Base-by-base conservation (phyloP, 139 green algal genomes). In the Coelastrella sp. region DNA sequence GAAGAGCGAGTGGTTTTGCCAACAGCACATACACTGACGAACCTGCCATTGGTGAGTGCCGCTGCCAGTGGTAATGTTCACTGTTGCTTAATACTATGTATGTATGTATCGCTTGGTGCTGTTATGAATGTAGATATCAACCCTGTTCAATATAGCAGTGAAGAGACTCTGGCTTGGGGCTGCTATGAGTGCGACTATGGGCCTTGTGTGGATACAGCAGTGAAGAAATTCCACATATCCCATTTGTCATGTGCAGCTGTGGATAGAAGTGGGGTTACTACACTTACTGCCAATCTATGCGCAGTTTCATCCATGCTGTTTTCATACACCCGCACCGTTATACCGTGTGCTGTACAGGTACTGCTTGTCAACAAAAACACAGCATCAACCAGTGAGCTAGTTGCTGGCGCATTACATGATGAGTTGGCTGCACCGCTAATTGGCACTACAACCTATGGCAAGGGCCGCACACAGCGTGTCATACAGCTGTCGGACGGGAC, bases 361-460 rank as follows among this genome's bases (percentile, higher is more conserved):
- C 94, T 99, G 47, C 94, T 99, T 73, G 95, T 99, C 14, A 96
- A 99, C 92, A 57, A 91, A 5, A 80, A 92, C 22, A 96, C 91
- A 8, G 97, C 97, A 7, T 95, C 87, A n/a, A 97, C 97, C 32
- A 94, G 89, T 58, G 97, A 99, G 91, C 98, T 99, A 71, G 89
- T 99, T 73, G 96, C 97, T 57, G 96, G 96, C 17, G 97, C 97
- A 7, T 92, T 99, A 68, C 93, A 94, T 16, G 96, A 98, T 92
- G 94, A 96, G 81, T 58, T 92, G 5, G 88, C 94, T 22, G 97
- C 96, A n/a, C 82, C 81, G 61, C 81, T 98, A 10, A 66, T 94
- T 8, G 97, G 97, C 64, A 95, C 98, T 17, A 80, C 80, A 13
- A 98, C 97, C 10, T 99, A 94, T 81, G 97, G 97, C 81, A 99